Base-by-base conservation (phyloP, 148 eudicot species). In the Cornus florida region DNA sequence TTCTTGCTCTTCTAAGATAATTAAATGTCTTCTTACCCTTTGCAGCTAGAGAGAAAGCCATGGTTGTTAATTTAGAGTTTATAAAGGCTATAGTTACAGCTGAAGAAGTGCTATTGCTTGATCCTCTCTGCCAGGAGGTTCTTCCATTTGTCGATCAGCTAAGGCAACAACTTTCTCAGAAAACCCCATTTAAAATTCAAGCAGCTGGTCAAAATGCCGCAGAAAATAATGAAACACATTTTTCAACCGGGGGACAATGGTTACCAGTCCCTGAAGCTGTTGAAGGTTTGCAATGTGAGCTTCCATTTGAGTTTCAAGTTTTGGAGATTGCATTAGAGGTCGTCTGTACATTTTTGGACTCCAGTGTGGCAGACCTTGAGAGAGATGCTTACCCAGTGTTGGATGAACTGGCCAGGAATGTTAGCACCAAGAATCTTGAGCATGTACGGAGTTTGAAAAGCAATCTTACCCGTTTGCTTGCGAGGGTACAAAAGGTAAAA, bases 71-170 rank as follows among this genome's bases (percentile, higher is more conserved):
- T 83, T 85, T 96, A 78, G 99, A 96, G 86, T 93, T 90, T 78
- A 94, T 96, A 81, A 94, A 92, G 84, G 99, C 99, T 64, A 92
- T 96, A 82, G 89, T 96, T 74, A 93, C 99, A 71, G 98, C 99
- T 78, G 98, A 96, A 88, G 99, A 96, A 86, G 89, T 96, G 32
- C 81, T 96, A 78, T 87, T 96, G 89, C 97, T 96, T 80, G 99
- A 96, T 82, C 98, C 99, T 90, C 89, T 96, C 41, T 87, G 95
- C 38, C 98, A 94, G 82, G 97, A 96, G 86, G 99, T 92, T 86
- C 95, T 96, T 80, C 98, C 98, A 17, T 96, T 96, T 80, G 97
- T 94, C n/a, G 99, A 96, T 80, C 99, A 94, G 86, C 92, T 96
- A 76, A 88, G 93, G 84, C 92, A 80, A 67, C 95, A 91, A 73